Conservation (phyloP, 2,329 filamentous ascomycete genomes). For the Exophiala alcalophila region DNA sequence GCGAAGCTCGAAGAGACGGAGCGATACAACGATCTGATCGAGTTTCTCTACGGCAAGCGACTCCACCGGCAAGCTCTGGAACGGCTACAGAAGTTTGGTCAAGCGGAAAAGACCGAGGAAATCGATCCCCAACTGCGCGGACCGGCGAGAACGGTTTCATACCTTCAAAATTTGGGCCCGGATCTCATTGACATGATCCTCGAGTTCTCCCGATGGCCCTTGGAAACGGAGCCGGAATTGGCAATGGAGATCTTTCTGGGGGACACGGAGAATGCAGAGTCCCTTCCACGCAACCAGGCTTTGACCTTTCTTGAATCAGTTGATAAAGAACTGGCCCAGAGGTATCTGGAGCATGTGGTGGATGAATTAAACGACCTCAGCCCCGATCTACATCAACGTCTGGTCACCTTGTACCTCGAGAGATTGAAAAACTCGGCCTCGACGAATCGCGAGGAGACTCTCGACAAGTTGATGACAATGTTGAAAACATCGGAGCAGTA, state of each 20-base stretch:
- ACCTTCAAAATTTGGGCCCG: slow-evolving; percentile 83
- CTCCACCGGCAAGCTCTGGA: slow-evolving; percentile 84
- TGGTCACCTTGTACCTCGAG: slow-evolving; percentile 70
- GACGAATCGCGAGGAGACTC: slow-evolving; percentile 56
- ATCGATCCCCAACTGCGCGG: slow-evolving; percentile 63
- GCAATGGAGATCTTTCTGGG: slow-evolving; percentile 92
- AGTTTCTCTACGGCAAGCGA: slow-evolving; percentile 94
- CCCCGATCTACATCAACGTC: slow-evolving; percentile 79
- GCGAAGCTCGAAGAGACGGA: slow-evolving; percentile 85
- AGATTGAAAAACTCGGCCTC: slow-evolving; percentile 44
- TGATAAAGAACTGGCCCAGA: slow-evolving; percentile 68
- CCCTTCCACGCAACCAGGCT: slow-evolving; percentile 72
- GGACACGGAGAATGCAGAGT: slow-evolving; percentile 93
- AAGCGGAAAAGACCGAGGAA: slow-evolving; percentile 44
- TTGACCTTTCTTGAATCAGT: slow-evolving; percentile 70
- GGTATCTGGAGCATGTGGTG: slow-evolving; percentile 88
- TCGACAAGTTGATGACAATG: slow-evolving; percentile 69
- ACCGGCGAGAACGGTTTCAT: slow-evolving; percentile 77
- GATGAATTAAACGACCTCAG: slow-evolving; percentile 79
- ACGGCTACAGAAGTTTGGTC: slow-evolving; percentile 76
- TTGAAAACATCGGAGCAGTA: slow-evolving; percentile 75
- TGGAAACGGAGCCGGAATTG: slow-evolving; percentile 66
- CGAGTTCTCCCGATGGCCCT: slow-evolving; percentile 85
- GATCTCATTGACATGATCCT: slow-evolving; percentile 87
- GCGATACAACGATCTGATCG: slow-evolving; percentile 90